Conservation (phyloP, 2,329 filamentous ascomycete genomes). For the Pseudonectria foliicola region DNA sequence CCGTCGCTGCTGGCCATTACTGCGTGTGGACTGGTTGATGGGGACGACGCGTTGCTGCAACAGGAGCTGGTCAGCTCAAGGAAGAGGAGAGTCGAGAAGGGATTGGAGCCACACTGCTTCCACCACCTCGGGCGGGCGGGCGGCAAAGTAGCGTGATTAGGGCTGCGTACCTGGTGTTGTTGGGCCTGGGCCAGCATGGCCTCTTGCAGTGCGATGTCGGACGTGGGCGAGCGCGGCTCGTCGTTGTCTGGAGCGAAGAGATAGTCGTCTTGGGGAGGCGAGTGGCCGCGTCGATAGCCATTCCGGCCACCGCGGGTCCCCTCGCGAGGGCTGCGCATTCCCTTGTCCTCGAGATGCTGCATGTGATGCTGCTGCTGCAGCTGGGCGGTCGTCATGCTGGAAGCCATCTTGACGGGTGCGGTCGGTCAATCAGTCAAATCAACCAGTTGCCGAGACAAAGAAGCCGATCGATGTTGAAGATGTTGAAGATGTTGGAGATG, state of each 20-base stretch:
- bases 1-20: conserved; percentile 2
- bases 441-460: no score
- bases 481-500: not conserved
- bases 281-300: conserved; percentile 19
- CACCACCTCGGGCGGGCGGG: not conserved
- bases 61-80: conserved; percentile 3
- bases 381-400: no score
- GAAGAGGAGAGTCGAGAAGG: conserved; percentile 4
- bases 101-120: no score
- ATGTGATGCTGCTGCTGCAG: not conserved
- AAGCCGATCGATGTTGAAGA: not conserved
- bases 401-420: no score
- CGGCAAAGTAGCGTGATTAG: not conserved
- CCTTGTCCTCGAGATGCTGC: not conserved
- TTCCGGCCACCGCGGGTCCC: conserved; percentile 17
- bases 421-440: no score
- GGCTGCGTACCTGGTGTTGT: conserved; percentile 17
- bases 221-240: conserved; percentile 19
- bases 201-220: conserved; percentile 22
- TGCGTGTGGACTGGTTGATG: conserved; percentile 16
- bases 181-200: conserved; percentile 23
- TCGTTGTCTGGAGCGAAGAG: conserved; percentile 16
- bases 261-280: conserved; percentile 19
- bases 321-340: conserved; percentile 18
- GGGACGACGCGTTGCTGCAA: conserved; percentile 20